Percentiles rank a stretch among this genome's conserved stretches.
Conservation (phyloP, 805 yeast species). For the Saturnispora halmiae region DNA sequence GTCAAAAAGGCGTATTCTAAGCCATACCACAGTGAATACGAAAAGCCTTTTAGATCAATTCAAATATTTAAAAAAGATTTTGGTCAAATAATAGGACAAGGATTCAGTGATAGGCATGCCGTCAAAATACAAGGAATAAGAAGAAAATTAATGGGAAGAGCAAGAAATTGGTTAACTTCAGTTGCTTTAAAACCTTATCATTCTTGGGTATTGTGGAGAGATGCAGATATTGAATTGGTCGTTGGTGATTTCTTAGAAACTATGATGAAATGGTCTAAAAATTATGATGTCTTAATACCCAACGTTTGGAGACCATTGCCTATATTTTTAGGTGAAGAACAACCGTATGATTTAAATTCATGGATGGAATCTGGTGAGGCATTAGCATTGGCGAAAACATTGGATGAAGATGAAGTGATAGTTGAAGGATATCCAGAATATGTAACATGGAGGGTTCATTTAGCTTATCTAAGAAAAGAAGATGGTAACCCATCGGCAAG, state of each 20-base stretch:
- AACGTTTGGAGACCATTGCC: conserved; percentile 98
- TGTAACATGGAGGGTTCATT: conserved; percentile 78
- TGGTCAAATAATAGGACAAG: conserved; percentile 79
- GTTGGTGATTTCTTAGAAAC: conserved; percentile 69
- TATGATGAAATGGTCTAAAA: conserved; percentile 49
- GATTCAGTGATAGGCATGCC: conserved; percentile 75
- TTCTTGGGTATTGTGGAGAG: conserved; percentile 90
- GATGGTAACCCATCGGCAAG: conserved; percentile 54
- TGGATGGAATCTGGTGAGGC: conserved; percentile 90
- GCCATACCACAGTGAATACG: conserved; percentile 56
- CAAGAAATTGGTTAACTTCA: conserved; percentile 74
- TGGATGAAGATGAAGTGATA: conserved; percentile 75
- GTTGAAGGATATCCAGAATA: conserved; percentile 85
- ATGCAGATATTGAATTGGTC: conserved; percentile 75
- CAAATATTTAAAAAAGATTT: conserved; percentile 76
- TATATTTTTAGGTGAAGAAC: conserved; percentile 79
- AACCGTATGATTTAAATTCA: conserved; percentile 91
- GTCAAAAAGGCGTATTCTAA: conserved; percentile 53
- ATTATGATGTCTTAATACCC: conserved; percentile 68
- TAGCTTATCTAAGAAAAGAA: conserved; percentile 60
- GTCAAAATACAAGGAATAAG: conserved; percentile 80
- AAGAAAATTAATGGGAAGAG: conserved; percentile 78
- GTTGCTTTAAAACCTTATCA: conserved; percentile 73
- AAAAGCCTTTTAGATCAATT: conserved; percentile 65
- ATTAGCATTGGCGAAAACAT: conserved; percentile 48